Conservation (phyloP, 768 basidiomycete species). For the Kwoniella sp. region DNA sequence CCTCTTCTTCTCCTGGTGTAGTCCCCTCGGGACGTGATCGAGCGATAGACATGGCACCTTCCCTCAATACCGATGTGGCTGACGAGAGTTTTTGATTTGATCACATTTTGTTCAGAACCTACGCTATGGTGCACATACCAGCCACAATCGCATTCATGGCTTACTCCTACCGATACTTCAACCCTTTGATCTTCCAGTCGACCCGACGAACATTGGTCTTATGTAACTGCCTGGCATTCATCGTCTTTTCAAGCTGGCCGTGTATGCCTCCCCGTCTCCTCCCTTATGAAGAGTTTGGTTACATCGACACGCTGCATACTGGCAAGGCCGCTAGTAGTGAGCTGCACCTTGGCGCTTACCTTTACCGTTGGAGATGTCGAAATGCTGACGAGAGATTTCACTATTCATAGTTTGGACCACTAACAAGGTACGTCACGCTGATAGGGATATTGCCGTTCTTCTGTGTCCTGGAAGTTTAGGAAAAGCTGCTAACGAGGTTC, state of each 20-base stretch:
- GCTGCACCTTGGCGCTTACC: background rate
- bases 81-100: background rate
- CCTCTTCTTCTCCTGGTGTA: no score
- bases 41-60: no score
- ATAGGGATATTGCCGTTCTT: background rate
- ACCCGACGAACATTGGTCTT: constrained; percentile 44
- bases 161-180: constrained; percentile 40
- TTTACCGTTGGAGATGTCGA: background rate
- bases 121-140: constrained; percentile 51
- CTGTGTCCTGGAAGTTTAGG: no score
- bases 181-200: constrained; percentile 37
- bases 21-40: no score
- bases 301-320: constrained; percentile 45
- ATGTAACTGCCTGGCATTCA: constrained; percentile 45
- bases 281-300: constrained; percentile 39
- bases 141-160: constrained; percentile 49
- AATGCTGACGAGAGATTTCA: constrained; percentile 2
- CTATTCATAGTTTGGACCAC: constrained; percentile 39
- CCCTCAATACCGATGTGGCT: no score
- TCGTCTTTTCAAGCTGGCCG: constrained; percentile 48
- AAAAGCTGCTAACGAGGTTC: no score
- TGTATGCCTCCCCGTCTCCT: constrained; percentile 49
- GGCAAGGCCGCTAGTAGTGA: constrained; percentile 44
- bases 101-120: constrained; percentile 26
- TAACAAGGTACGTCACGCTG: constrained; percentile 31